These are phyloP conservation scores for Kurtzmaniella natalensis DNA, from an alignment of 1,139 yeast species.

Conservation along the genomic window DNA sequence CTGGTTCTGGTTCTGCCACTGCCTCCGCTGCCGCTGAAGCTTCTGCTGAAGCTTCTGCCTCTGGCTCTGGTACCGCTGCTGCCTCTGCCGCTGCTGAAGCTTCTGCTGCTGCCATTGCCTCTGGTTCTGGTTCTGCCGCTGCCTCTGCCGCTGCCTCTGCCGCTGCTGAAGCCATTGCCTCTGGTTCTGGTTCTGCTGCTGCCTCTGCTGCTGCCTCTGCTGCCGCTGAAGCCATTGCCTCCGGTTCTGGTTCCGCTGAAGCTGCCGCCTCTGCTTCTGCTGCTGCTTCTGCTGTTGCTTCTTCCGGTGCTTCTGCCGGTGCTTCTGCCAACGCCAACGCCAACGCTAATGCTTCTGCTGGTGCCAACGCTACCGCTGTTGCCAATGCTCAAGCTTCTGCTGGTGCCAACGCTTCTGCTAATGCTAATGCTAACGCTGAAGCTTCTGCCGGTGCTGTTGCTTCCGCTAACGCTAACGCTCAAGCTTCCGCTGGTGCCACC, in stretches of 20 bases:
- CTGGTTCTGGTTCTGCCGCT: neutral
- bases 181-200: slow-evolving; percentile 8
- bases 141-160: neutral
- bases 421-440: slow-evolving; percentile 1
- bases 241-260: neutral
- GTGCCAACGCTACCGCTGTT: slow-evolving; percentile 3
- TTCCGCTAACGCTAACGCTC: too few species aligned
- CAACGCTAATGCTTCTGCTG: neutral
- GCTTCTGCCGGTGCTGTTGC: neutral
- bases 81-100: slow-evolving; percentile 6
- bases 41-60: slow-evolving; percentile 8
- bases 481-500: too few species aligned
- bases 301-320: slow-evolving; percentile 5
- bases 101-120: slow-evolving; percentile 4
- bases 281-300: slow-evolving; percentile 2
- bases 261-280: slow-evolving; percentile 1
- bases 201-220: slow-evolving; percentile 5
- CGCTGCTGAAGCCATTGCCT: slow-evolving; percentile 2
- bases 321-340: slow-evolving; percentile 4
- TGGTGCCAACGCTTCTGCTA: neutral
- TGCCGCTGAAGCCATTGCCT: slow-evolving; percentile 6
- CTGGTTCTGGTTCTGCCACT: slow-evolving; percentile 4
- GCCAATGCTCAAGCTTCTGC: slow-evolving; percentile 2
- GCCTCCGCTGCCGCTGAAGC: slow-evolving; percentile 5
- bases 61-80: slow-evolving; percentile 4